phyloP scores from a whole-genome alignment of 495 filamentous ascomycete species.

The Aspergillus kassunensis region DNA sequence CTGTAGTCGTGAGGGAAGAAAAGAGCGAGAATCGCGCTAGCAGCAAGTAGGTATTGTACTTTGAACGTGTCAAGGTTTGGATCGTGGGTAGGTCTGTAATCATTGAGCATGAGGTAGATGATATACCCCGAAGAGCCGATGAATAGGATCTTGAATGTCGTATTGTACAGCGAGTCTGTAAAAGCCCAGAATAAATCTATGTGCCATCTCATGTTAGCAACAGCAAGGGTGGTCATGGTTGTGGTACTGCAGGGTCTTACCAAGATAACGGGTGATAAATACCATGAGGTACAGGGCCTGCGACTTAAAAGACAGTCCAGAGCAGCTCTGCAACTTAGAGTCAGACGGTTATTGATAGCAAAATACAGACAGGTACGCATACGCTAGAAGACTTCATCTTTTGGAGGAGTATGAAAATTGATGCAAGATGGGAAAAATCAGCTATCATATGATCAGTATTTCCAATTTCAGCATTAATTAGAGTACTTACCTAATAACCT shows the following conservation, averaged over 20 bases:
- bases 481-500: conserved; percentile 66
- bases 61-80: conserved; percentile 95
- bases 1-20: conserved; percentile 82
- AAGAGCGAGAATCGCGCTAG: conserved; percentile 71
- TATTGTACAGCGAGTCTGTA: conserved; percentile 76
- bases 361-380: conserved; percentile 21
- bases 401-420: conserved; percentile 88
- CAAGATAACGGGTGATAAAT: conserved; percentile 88
- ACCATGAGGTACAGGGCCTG: conserved; percentile 91
- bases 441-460: conserved; percentile 43
- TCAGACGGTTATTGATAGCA: background rate
- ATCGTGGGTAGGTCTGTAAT: conserved; percentile 94
- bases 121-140: conserved; percentile 85
- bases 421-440: conserved; percentile 91
- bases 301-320: conserved; percentile 97
- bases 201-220: background rate
- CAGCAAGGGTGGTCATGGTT: background rate
- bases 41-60: conserved; percentile 83
- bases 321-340: conserved; percentile 66
- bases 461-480: background rate
- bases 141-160: conserved; percentile 94
- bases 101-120: conserved; percentile 93
- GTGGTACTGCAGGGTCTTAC: conserved; percentile 40
- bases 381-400: conserved; percentile 94
- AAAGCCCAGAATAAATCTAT: conserved; percentile 87